These are phyloP conservation scores for Nicotiana sylvestris DNA, from an alignment of 257 asterid species.

Conservation along the genomic window DNA sequence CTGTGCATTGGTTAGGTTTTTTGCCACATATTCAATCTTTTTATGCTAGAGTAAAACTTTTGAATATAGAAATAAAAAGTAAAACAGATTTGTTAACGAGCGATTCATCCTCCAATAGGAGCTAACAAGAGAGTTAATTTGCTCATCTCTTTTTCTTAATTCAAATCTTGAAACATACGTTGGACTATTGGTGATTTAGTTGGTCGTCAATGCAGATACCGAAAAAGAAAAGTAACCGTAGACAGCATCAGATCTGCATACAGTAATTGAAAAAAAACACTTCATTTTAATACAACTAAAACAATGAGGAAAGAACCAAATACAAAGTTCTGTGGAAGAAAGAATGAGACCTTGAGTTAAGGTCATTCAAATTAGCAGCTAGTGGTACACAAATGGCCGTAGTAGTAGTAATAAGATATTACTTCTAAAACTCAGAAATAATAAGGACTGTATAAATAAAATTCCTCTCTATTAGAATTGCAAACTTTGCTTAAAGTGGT, in stretches of 20 bases:
- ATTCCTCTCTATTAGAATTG: not conserved
- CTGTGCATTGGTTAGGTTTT: not conserved
- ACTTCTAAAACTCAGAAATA: slow-evolving; percentile 3
- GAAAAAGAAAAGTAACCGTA: not conserved
- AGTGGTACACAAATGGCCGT: not conserved
- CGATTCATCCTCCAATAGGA: too few species aligned
- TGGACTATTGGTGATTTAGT: not conserved
- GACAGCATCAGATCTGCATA: not conserved
- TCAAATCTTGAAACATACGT: too few species aligned
- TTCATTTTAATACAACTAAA: not conserved
- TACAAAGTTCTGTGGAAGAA: slow-evolving; percentile 22
- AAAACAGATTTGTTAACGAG: not conserved
- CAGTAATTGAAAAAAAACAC: not conserved
- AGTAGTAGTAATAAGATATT: not conserved
- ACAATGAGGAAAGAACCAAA: not conserved
- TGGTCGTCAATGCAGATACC: too few species aligned
- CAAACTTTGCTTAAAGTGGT: slow-evolving; percentile 32
- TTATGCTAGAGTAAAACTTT: not conserved
- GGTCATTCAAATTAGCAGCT: slow-evolving; percentile 30
- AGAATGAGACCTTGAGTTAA: slow-evolving; percentile 65
- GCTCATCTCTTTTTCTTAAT: too few species aligned
- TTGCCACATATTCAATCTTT: too few species aligned
- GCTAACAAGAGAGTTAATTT: too few species aligned
- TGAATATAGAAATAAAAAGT: not conserved
- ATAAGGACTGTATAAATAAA: not conserved